Base-by-base conservation (phyloP, 2,329 filamentous ascomycete genomes). In the Ascochyta lentis region DNA sequence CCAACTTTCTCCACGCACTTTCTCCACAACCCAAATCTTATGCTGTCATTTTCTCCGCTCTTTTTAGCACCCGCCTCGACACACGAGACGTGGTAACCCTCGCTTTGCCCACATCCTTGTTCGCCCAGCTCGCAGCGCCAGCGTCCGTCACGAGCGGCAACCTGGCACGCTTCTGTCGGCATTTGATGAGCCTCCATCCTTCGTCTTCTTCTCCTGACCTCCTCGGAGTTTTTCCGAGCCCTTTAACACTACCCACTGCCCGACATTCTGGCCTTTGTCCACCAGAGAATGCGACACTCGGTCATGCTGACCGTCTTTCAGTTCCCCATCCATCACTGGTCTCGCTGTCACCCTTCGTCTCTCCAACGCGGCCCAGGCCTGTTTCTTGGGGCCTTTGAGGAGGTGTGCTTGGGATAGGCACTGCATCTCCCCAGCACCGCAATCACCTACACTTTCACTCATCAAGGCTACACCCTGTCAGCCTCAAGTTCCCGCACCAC, bases 241-340 rank as follows among this genome's bases (percentile, higher is more conserved):
- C 31, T 50, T 55, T 47, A 29, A 45, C 39, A 37, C 47, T 46
- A 41, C 49, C 23, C 48, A 48, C 29, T 46, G 35, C 31, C 52
- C 49, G 48, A 43, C 8, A n/a, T 26, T 46, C 41, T 41, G 47
- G 47, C 53, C 41, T 45, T 23, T 46, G 38, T 42, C 31, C 29
- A 41, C 27, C 33, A 39, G 58, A 59, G 60, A 59, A 67, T 64
- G 61, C 61, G 59, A 49, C 52, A 49, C 31, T 52, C 54, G 61
- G 61, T 58, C 62, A 63, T 66, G 65, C 69, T 72, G 65, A 72
- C 67, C 56, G 38, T 46, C 48, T 53, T 58, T 31, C 68, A 71
- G 66, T 65, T 58, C 56, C 44, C 59, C 58, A 47, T 61, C 56
- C 49, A 59, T 54, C 56, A 61, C 60, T 66, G 59, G 56, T 63